Evolutionary conservation across 352 stramenopile genomes (phyloP).

Genomic region (Pythium insidiosum): DNA sequence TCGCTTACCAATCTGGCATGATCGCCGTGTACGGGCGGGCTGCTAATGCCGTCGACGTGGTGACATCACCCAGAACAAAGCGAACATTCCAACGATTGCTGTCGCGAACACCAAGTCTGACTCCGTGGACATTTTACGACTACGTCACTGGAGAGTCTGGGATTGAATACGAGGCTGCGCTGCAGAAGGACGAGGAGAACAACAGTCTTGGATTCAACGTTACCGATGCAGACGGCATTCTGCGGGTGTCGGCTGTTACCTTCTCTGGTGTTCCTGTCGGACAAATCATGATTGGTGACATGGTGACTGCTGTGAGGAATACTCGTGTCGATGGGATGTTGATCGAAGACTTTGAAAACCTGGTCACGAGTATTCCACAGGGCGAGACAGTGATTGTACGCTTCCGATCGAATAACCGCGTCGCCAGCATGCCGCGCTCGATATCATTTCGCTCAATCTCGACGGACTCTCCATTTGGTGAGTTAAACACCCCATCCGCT

Average conservation of each 20-base stretch:
- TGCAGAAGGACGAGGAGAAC: constrained; percentile 22
- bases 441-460: no score
- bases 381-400: not conserved
- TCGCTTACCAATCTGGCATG: constrained; percentile 44
- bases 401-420: constrained; percentile 6
- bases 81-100: not conserved
- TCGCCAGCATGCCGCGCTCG: no score
- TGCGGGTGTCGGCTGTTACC: constrained; percentile 10
- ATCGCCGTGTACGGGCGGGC: constrained; percentile 62
- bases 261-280: no score
- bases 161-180: constrained; percentile 58
- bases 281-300: not conserved
- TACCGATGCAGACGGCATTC: constrained; percentile 20
- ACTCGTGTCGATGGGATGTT: not conserved
- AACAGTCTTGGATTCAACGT: constrained; percentile 37
- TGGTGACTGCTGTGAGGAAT: not conserved
- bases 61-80: constrained; percentile 32
- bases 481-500: not conserved
- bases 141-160: constrained; percentile 55
- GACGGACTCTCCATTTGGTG: no score
- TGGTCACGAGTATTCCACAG: not conserved
- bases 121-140: constrained; percentile 70
- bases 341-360: not conserved
- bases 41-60: constrained; percentile 38
- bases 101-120: constrained; percentile 33